A percentile compares a stretch with the other conserved stretches of the same genome.
Conservation (phyloP, 2,329 filamentous ascomycete genomes). For the Alternaria hordeiaustralica region DNA sequence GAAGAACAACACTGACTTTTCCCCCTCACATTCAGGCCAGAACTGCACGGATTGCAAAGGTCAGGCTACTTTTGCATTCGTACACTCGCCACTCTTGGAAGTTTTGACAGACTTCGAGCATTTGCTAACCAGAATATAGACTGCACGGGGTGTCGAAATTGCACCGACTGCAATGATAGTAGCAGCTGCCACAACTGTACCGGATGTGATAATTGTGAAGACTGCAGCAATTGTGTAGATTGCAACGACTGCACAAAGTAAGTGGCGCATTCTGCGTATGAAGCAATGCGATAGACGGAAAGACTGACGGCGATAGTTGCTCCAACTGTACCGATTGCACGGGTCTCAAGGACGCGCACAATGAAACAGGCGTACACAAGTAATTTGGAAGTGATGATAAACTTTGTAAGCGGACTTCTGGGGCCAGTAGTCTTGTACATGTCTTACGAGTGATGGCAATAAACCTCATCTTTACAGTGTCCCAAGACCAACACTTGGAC, state of each 20-base stretch:
- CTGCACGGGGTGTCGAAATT: slow-evolving; percentile 5
- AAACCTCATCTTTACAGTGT: background rate
- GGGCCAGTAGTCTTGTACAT: background rate
- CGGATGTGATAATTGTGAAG: background rate
- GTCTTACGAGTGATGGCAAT: background rate
- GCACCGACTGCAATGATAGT: background rate
- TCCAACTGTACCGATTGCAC: slow-evolving; percentile 11
- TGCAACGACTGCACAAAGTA: slow-evolving; percentile 4
- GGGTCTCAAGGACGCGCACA: slow-evolving; percentile 8
- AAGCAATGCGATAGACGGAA: background rate
- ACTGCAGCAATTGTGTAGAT: slow-evolving; percentile 1
- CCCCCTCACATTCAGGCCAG: background rate
- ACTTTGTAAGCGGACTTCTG: background rate
- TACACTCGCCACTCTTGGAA: background rate
- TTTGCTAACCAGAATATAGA: background rate
- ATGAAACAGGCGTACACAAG: slow-evolving; percentile 12
- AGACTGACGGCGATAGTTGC: slow-evolving; percentile 8
- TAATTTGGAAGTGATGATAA: background rate
- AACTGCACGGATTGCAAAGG: slow-evolving; percentile 12
- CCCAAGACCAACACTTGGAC: background rate
- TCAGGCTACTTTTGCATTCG: background rate
- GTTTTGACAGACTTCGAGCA: background rate
- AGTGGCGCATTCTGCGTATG: background rate
- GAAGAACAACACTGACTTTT: background rate
- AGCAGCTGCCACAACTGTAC: slow-evolving; percentile 5